Percentiles rank a stretch among this genome's conserved stretches.
phyloP scores from a whole-genome alignment of 208 protist species.

The Wallacemonas collosoma region DNA sequence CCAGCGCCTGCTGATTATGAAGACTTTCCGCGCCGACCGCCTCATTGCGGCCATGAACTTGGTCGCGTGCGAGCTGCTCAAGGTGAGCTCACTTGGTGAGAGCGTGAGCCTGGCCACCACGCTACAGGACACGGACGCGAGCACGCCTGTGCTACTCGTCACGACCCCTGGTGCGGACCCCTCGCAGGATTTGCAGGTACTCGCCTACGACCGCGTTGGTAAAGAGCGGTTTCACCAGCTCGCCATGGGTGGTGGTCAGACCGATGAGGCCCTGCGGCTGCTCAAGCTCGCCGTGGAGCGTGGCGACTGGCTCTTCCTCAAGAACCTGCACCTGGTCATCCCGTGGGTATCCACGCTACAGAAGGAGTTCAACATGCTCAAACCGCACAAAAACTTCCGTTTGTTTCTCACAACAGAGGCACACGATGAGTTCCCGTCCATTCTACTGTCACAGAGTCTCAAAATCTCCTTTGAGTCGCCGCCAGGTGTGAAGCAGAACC shows the following conservation, averaged over 20 bases:
- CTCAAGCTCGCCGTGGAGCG: conserved; percentile 69
- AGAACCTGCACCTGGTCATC: conserved; percentile 97
- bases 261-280: conserved; percentile 86
- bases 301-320: conserved; percentile 96
- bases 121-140: conserved; percentile 50
- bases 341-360: conserved; percentile 93
- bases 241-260: conserved; percentile 96
- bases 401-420: conserved; percentile 97
- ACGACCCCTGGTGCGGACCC: conserved; percentile 96
- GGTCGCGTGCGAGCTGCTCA: conserved; percentile 77
- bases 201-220: conserved; percentile 80
- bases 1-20: conserved; percentile 95
- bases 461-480: conserved; percentile 98
- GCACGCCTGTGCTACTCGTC: conserved; percentile 93
- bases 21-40: conserved; percentile 95
- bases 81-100: conserved; percentile 77
- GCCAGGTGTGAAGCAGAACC: conserved; percentile 95
- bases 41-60: conserved; percentile 93
- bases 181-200: conserved; percentile 92
- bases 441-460: conserved; percentile 93
- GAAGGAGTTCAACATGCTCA: conserved; percentile 91
- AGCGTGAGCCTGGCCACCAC: conserved; percentile 58
- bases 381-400: conserved; percentile 89
- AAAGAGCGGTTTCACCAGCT: conserved; percentile 90
- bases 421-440: conserved; percentile 94